Conservation (phyloP, 441 rosid species). For the Euphorbia schlechtendalii region DNA sequence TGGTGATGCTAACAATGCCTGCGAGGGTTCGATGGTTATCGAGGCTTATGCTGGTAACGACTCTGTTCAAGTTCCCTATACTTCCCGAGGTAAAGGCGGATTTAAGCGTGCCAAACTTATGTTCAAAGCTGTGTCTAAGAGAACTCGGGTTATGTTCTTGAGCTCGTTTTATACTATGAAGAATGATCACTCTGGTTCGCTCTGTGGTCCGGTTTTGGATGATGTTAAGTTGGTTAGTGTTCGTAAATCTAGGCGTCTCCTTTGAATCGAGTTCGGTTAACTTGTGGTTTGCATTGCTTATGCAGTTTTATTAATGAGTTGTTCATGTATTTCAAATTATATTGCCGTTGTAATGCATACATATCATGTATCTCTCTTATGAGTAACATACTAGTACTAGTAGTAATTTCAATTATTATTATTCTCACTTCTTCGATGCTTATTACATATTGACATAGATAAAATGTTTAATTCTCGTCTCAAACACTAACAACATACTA, state of each 20-base stretch:
- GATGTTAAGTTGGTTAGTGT: slow-evolving; percentile 48
- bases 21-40: slow-evolving; percentile 52
- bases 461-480: too few relatives aligned
- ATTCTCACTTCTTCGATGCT: too few relatives aligned
- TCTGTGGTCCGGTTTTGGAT: slow-evolving; percentile 78
- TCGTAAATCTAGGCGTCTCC: slow-evolving; percentile 19
- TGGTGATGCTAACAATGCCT: slow-evolving; percentile 56
- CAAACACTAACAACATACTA: too few relatives aligned
- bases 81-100: slow-evolving; percentile 67
- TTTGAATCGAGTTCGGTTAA: too few relatives aligned
- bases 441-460: too few relatives aligned
- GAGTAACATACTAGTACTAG: too few relatives aligned
- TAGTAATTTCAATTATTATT: too few relatives aligned
- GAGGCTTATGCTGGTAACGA: slow-evolving; percentile 61
- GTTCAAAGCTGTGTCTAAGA: slow-evolving; percentile 45
- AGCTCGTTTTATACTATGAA: slow-evolving; percentile 67
- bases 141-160: slow-evolving; percentile 51
- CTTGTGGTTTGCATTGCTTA: too few relatives aligned
- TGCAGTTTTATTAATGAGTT: too few relatives aligned
- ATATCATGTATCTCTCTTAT: too few relatives aligned
- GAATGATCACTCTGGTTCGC: slow-evolving; percentile 59
- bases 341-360: too few relatives aligned
- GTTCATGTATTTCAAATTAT: too few relatives aligned
- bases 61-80: slow-evolving; percentile 35
- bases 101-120: slow-evolving; percentile 33